Evolutionary conservation across 2,329 filamentous ascomycete genomes (phyloP).

Genomic region (Magnaporthiopsis incrustans): DNA sequence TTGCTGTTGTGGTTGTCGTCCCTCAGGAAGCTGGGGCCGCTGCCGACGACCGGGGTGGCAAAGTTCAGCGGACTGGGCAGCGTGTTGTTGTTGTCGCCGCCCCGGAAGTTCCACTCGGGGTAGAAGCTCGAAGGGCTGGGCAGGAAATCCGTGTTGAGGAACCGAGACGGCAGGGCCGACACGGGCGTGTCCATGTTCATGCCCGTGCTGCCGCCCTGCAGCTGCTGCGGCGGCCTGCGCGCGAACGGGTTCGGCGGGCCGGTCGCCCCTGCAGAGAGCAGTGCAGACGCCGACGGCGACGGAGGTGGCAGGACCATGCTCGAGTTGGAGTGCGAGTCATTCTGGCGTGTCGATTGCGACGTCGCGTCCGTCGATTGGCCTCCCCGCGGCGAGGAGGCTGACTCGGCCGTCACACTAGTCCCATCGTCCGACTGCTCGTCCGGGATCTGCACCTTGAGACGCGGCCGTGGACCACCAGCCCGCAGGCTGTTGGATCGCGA

Average conservation of each 20-base stretch:
- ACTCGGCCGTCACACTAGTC: slow-evolving; percentile 64
- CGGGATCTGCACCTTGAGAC: slow-evolving; percentile 89
- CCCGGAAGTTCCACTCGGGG: slow-evolving; percentile 74
- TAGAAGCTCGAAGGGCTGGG: slow-evolving; percentile 92
- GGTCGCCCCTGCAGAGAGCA: slow-evolving; percentile 83
- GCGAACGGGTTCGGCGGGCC: slow-evolving; percentile 96
- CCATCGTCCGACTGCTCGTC: slow-evolving; percentile 72
- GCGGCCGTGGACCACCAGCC: slow-evolving; percentile 61
- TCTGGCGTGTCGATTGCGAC: slow-evolving; percentile 35
- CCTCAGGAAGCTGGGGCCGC: slow-evolving; percentile 54
- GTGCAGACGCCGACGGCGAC: slow-evolving; percentile 76
- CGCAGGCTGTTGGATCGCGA: slow-evolving; percentile 72
- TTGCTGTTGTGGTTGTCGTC: slow-evolving; percentile 34
- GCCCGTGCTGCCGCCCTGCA: slow-evolving; percentile 16
- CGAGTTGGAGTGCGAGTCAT: slow-evolving; percentile 52
- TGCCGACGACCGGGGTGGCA: slow-evolving; percentile 65
- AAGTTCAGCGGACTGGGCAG: slow-evolving; percentile 90
- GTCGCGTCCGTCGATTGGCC: slow-evolving; percentile 50
- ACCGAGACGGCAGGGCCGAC: slow-evolving; percentile 86
- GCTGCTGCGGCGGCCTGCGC: slow-evolving; percentile 32
- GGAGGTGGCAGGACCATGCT: slow-evolving; percentile 84
- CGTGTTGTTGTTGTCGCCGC: slow-evolving; percentile 67
- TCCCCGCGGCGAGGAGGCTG: slow-evolving; percentile 46
- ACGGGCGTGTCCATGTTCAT: slow-evolving; percentile 73
- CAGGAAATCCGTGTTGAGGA: slow-evolving; percentile 78